Percentiles rank a stretch among this genome's conserved stretches.
Conservation (phyloP, 202 grass and related monocot genomes). For the Digitaria exilis region DNA sequence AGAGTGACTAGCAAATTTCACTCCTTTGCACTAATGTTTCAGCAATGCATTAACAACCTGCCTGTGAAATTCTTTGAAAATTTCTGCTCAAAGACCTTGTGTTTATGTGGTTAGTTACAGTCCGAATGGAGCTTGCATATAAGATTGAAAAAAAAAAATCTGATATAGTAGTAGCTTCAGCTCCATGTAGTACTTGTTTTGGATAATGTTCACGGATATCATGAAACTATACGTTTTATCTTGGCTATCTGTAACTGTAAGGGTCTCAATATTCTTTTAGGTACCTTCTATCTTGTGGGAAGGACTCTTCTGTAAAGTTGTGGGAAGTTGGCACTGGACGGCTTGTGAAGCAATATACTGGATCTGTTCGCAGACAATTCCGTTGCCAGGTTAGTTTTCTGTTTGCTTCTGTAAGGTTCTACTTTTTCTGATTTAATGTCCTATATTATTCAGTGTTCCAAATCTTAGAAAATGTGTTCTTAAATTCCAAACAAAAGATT, state of each 20-base stretch:
- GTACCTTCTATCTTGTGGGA: conserved; percentile 85
- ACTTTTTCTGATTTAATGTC: conserved; percentile 14
- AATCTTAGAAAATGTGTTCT: neutral
- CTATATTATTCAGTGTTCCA: neutral
- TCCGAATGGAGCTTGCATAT: conserved; percentile 12
- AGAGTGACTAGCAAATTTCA: neutral
- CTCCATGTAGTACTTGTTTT: neutral
- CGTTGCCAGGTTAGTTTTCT: conserved; percentile 70
- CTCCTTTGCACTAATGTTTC: neutral
- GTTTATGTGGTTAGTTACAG: neutral
- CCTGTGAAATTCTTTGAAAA: neutral
- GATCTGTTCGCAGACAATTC: conserved; percentile 71
- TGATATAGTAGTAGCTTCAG: neutral
- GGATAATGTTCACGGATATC: neutral
- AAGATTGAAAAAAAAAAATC: neutral
- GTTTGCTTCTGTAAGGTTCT: conserved; percentile 1
- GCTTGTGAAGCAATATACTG: conserved; percentile 82
- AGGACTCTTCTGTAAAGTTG: conserved; percentile 85
- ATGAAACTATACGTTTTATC: neutral
- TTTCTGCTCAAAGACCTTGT: neutral
- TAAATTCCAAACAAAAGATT: neutral
- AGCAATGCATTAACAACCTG: neutral
- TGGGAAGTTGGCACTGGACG: conserved; percentile 93
- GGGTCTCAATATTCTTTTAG: conserved; percentile 47
- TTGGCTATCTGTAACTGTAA: conserved; percentile 20